These are phyloP conservation scores for Wickerhamiella slavikovae DNA, from an alignment of 805 yeast species.

Conservation along the genomic window DNA sequence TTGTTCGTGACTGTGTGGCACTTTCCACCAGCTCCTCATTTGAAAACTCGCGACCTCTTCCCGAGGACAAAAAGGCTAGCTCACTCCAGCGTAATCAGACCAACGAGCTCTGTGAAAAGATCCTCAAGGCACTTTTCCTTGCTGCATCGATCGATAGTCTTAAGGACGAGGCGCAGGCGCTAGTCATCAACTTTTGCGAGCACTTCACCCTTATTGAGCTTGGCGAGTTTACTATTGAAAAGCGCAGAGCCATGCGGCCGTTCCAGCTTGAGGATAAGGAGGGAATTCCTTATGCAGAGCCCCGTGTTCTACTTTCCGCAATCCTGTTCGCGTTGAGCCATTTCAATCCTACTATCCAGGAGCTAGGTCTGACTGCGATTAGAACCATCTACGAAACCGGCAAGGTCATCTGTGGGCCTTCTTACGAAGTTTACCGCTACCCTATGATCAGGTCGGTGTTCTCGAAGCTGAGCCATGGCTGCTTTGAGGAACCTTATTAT, in stretches of 20 bases:
- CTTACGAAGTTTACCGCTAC: conserved; percentile 42
- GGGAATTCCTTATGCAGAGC: conserved; percentile 50
- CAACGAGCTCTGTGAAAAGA: conserved; percentile 37
- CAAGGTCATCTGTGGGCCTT: conserved; percentile 41
- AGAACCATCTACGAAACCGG: conserved; percentile 41
- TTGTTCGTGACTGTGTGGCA: conserved; percentile 7
- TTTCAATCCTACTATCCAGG: conserved; percentile 46
- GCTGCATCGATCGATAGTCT: conserved; percentile 59
- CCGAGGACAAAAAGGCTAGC: conserved; percentile 8
- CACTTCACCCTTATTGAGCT: conserved; percentile 66
- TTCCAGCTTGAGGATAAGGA: conserved; percentile 65
- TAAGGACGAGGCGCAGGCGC: conserved; percentile 38
- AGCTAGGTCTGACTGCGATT: conserved; percentile 49
- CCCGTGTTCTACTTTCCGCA: conserved; percentile 51
- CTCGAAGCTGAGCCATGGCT: conserved; percentile 69
- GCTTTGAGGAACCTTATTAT: conserved; percentile 77
- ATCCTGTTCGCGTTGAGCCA: conserved; percentile 65
- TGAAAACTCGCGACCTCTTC: conserved; percentile 6
- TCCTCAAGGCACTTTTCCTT: conserved; percentile 53
- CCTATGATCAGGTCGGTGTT: conserved; percentile 60
- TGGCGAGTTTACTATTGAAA: conserved; percentile 49
- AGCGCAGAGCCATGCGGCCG: conserved; percentile 39
- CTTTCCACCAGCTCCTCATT: conserved; percentile 4
- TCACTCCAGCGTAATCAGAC: conserved; percentile 20
- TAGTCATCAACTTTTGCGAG: conserved; percentile 47